Evolutionary conservation across 225 moss, liverwort and hornwort species (phyloP).

Genomic region (Anthoceros angustus): DNA sequence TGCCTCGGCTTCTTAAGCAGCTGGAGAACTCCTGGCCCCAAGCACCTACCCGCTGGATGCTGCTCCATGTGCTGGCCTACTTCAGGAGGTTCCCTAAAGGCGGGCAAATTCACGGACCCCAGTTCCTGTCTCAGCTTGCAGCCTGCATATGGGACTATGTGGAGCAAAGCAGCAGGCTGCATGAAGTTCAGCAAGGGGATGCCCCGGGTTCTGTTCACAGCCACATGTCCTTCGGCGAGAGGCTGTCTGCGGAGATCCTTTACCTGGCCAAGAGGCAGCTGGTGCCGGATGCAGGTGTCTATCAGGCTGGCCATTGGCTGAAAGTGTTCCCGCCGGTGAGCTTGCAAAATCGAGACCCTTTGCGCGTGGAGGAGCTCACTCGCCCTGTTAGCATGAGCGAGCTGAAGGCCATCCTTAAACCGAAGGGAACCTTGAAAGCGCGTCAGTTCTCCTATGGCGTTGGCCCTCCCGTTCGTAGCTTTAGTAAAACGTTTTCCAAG

Average conservation of each 20-base stretch:
- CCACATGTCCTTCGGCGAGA: neutral
- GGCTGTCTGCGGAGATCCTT: neutral
- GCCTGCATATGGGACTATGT: neutral
- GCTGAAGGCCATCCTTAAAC: neutral
- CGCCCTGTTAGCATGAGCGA: neutral
- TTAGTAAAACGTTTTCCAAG: too few relatives aligned
- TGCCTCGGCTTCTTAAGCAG: neutral
- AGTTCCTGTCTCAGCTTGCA: neutral
- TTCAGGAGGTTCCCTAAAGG: neutral
- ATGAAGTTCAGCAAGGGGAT: too few relatives aligned
- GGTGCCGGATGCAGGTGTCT: neutral
- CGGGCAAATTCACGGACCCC: neutral
- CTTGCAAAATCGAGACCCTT: neutral
- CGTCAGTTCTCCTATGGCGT: too few relatives aligned
- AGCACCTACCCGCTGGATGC: neutral
- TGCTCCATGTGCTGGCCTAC: neutral
- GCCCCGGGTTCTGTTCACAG: neutral
- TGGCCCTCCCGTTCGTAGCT: too few relatives aligned
- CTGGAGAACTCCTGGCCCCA: neutral
- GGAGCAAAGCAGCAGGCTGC: neutral
- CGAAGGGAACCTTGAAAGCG: too few relatives aligned
- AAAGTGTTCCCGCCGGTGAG: neutral
- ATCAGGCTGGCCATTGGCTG: neutral
- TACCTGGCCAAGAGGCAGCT: neutral
- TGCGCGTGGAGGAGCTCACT: neutral